Percentiles rank a stretch among this genome's conserved stretches.
Conservation (phyloP, 495 filamentous ascomycete genomes). For the Xylaria intraflava region DNA sequence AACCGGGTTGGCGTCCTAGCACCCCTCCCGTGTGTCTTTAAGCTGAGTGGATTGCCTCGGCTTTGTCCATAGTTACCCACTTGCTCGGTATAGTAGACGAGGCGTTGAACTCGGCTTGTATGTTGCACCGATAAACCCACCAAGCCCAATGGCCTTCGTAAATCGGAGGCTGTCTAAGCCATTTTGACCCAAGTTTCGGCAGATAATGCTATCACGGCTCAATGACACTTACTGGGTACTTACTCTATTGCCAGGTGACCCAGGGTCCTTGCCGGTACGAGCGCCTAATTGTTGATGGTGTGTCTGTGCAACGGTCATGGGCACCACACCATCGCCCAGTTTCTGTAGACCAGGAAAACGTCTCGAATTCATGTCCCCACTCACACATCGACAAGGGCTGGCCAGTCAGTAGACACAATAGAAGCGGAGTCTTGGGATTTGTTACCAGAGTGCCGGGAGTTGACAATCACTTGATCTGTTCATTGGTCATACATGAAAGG, state of each 20-base stretch:
- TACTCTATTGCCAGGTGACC: neutral
- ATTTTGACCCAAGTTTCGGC: neutral
- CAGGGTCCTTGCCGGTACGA: neutral
- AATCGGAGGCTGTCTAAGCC: neutral
- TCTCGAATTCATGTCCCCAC: neutral
- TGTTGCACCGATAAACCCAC: no score
- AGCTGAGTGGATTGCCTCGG: no score
- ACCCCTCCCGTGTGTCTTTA: no score
- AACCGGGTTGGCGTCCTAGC: neutral
- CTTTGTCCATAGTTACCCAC: no score
- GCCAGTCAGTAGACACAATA: neutral
- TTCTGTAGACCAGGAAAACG: neutral
- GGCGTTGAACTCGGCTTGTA: no score
- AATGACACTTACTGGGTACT: neutral
- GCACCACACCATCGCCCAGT: neutral
- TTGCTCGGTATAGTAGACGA: no score
- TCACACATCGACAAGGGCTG: neutral
- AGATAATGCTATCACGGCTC: neutral
- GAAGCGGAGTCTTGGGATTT: neutral
- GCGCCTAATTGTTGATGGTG: neutral
- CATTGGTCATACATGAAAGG: neutral
- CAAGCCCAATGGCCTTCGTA: neutral
- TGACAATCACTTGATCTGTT: neutral
- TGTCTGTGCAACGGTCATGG: slow-evolving; percentile 1
- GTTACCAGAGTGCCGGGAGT: neutral